A percentile compares a stretch with the other conserved stretches of the same genome.
phyloP scores from a whole-genome alignment of 495 filamentous ascomycete genomes.

The Xylaria flabelliformis region DNA sequence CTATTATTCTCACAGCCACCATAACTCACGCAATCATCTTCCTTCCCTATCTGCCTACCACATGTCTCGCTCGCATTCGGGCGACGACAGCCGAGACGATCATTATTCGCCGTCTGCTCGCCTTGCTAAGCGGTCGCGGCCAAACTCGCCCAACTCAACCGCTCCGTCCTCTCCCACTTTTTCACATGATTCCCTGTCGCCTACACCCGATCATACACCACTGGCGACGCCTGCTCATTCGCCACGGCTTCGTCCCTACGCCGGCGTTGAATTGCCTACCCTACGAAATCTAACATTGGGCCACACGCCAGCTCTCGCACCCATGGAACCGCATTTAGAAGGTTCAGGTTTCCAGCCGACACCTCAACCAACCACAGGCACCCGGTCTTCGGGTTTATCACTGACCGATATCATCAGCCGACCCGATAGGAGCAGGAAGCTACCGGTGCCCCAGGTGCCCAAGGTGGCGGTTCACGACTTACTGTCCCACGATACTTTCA shows the following conservation, averaged over 20 bases:
- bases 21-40: slow-evolving; percentile 63
- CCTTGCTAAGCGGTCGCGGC: slow-evolving; percentile 83
- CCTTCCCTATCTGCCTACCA: slow-evolving; percentile 86
- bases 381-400: slow-evolving; percentile 69
- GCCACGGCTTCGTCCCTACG: slow-evolving; percentile 82
- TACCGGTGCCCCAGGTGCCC: slow-evolving; percentile 89
- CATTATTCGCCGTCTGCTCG: slow-evolving; percentile 71
- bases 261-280: slow-evolving; percentile 75
- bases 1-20: slow-evolving; percentile 63
- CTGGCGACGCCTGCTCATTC: slow-evolving; percentile 96
- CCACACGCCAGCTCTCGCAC: slow-evolving; percentile 86
- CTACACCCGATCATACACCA: slow-evolving; percentile 95
- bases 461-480: slow-evolving; percentile 91
- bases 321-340: slow-evolving; percentile 82
- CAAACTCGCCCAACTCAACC: slow-evolving; percentile 92
- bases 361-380: slow-evolving; percentile 41
- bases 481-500: slow-evolving; percentile 68
- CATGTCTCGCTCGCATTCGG: slow-evolving; percentile 91
- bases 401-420: slow-evolving; percentile 93
- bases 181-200: slow-evolving; percentile 93
- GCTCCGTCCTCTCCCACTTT: slow-evolving; percentile 98
- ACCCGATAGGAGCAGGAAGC: slow-evolving; percentile 84
- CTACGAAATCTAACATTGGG: slow-evolving; percentile 87
- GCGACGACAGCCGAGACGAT: slow-evolving; percentile 85
- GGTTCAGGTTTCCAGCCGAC: slow-evolving; percentile 49